Base-by-base conservation (phyloP, 257 asterid genomes). In the Solanum clarkiae region DNA sequence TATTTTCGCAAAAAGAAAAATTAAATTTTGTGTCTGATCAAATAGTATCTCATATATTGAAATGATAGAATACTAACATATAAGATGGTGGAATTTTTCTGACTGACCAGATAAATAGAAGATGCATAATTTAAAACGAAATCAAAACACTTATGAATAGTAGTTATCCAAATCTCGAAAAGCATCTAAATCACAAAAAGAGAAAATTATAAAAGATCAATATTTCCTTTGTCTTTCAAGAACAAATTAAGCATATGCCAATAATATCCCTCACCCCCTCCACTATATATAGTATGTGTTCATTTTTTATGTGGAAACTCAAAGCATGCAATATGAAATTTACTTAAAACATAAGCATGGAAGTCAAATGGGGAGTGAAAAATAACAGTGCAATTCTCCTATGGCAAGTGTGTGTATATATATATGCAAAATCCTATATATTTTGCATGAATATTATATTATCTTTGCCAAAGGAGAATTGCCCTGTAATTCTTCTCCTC, bases 401-500 rank as follows among this genome's bases (percentile, higher is more conserved):
- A 24, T 75, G 82, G 45, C 82, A 75, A 69, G n/a, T 22, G 8
- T 72, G 1, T 3, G 10, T 11, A 6, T 40, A 65, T 65, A 22
- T 22, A 62, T 68, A 8, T 40, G 36, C 36, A 32, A 32, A 32
- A 32, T 3, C 36, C 36, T 32, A 68, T 68, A 68, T 65, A 18
- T 17, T 45, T 47, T 74, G 81, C 59, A n/a, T 74, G 42, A 32
- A 69, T n/a, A 47, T 47, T 75, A 75, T 22, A 45, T 44, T 72
- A 45, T 81, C 11, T 60, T 81, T 84, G 95, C 98, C 95, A 93
- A 93, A 92, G 94, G 94, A 94, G 98, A 94, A 91, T 93, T 94
- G 94, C 93, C 95, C 94, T 89, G 95, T 90, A 65, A 91, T 92
- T 92, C 74, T 74, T 47, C 22, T 74, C 60, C n/a, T 74, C 59